A percentile compares a stretch with the other conserved stretches of the same genome.
phyloP scores from a whole-genome alignment of 768 basidiomycete species.

The Russula sp. region DNA sequence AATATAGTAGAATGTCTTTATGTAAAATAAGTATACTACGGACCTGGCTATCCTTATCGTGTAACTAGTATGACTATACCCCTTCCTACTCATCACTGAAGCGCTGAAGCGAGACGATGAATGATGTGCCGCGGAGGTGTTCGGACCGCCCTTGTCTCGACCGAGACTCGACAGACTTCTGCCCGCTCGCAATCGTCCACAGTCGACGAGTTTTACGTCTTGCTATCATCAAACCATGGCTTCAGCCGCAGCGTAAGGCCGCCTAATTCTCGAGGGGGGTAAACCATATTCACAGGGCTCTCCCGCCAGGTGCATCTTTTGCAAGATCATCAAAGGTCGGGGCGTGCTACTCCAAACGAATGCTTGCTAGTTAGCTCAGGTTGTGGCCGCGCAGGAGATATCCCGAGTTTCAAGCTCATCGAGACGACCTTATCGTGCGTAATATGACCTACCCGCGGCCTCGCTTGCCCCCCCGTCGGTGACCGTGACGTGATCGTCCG shows the following conservation, averaged over 20 bases:
- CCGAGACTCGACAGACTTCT: no score
- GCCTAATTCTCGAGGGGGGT: background rate
- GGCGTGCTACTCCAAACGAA: no score
- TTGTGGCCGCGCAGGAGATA: slow-evolving; percentile 53
- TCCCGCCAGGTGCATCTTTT: slow-evolving; percentile 77
- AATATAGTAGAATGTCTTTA: no score
- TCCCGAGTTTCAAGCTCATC: slow-evolving; percentile 80
- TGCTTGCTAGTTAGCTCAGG: background rate
- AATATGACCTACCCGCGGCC: background rate
- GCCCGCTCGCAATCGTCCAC: no score
- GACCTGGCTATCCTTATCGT: no score
- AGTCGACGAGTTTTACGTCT: no score
- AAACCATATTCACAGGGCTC: slow-evolving; percentile 35
- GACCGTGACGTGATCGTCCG: background rate
- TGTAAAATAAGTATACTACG: no score
- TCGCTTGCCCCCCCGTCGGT: background rate
- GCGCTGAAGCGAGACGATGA: no score
- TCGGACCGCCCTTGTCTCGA: no score
- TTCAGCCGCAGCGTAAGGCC: slow-evolving; percentile 13
- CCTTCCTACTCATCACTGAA: no score
- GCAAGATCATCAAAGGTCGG: slow-evolving; percentile 87
- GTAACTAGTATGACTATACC: no score
- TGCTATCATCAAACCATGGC: slow-evolving; percentile 1
- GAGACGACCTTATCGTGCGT: slow-evolving; percentile 70
- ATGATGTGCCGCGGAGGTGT: no score